Base-by-base conservation (phyloP, 2,329 filamentous ascomycete species). In the Knoxdaviesia capensis region DNA sequence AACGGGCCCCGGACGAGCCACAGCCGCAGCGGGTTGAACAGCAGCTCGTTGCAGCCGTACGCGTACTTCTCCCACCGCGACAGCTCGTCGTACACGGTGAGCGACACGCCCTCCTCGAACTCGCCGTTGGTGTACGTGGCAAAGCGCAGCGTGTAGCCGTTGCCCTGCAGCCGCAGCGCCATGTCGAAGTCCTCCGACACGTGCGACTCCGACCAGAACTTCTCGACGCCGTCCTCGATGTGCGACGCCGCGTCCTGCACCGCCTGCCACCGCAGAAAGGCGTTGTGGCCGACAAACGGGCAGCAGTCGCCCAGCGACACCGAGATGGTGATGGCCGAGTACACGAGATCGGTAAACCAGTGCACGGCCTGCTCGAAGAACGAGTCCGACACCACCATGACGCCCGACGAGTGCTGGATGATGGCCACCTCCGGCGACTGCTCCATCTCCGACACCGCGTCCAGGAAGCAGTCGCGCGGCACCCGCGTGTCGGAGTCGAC, bases 151-250 rank as follows among this genome's bases (percentile, higher is more conserved):
- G 74, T 65, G 55, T 79, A 81, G 29, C 78, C 78, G 11, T 62
- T 63, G 47, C 71, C 74, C 55, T 86, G 80, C 5, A 85, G 65
- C 34, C 80, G 75, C 1, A 86, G 65, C 7, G 76, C 70, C 59
- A 84, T 80, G 46, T 85, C 80, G 43, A 85, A 85, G 51, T 86
- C 80, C 47, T 86, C 80, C 0, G 79, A 84, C 0, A 86, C 80
- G 50, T 80, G 77, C 5, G 66, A 68, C 53, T 85, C 80, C 6
- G 78, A 82, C 80, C 80, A 85, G 59, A 73, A 83, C 49, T 77
- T 74, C 9, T 74, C 69, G 48, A 74, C 66, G 7, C 68, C 69
- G 41, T 74, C 72, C 40, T 61, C 56, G 11, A 50, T 40, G 38
- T 51, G 50, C 6, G 49, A 44, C 3, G 54, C 53, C 5, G 57